A percentile compares a stretch with the other conserved stretches of the same genome.
Evolutionary conservation across 2,329 filamentous ascomycete species (phyloP).

Genomic region (Parastagonospora avenae): DNA sequence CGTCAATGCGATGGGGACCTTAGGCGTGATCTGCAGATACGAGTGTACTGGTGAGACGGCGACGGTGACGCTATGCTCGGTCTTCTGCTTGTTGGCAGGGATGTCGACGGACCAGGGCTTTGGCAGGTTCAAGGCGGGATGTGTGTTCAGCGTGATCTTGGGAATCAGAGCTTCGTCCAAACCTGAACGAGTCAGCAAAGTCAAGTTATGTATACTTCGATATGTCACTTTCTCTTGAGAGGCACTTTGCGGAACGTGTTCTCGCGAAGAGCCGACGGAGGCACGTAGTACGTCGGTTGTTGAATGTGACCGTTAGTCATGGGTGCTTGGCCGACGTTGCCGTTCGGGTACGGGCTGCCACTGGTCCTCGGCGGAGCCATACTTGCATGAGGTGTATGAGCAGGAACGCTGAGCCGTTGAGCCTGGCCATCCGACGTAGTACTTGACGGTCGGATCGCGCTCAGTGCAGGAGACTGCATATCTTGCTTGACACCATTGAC

Average conservation of each 20-base stretch:
- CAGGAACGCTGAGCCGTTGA: constrained; percentile 34
- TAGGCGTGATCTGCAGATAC: constrained; percentile 72
- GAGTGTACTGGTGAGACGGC: constrained; percentile 70
- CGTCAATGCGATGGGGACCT: constrained; percentile 66
- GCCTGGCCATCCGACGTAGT: constrained; percentile 39
- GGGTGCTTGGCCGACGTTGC: constrained; percentile 27
- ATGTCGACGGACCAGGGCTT: constrained; percentile 68
- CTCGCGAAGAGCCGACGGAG: constrained; percentile 35
- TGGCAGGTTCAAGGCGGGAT: constrained; percentile 67
- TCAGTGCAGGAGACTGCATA: constrained; percentile 52
- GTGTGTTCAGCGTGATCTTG: constrained; percentile 68
- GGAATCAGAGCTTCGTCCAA: constrained; percentile 67
- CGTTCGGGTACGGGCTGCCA: constrained; percentile 50
- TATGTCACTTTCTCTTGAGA: constrained; percentile 53
- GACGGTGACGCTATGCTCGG: constrained; percentile 74
- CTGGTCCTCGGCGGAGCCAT: constrained; percentile 52
- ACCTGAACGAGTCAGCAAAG: constrained; percentile 31
- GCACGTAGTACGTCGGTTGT: constrained; percentile 32
- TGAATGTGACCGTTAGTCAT: constrained; percentile 37
- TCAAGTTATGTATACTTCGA: background rate
- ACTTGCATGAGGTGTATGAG: constrained; percentile 38
- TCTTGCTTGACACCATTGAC: constrained; percentile 47
- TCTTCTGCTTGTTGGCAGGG: constrained; percentile 66
- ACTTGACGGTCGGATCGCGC: constrained; percentile 44
- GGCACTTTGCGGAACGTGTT: constrained; percentile 39